Evolutionary conservation across 805 yeast genomes (phyloP), one percentile per base, ranked within the genome.

Genomic region (Pichia phayaonensis): DNA sequence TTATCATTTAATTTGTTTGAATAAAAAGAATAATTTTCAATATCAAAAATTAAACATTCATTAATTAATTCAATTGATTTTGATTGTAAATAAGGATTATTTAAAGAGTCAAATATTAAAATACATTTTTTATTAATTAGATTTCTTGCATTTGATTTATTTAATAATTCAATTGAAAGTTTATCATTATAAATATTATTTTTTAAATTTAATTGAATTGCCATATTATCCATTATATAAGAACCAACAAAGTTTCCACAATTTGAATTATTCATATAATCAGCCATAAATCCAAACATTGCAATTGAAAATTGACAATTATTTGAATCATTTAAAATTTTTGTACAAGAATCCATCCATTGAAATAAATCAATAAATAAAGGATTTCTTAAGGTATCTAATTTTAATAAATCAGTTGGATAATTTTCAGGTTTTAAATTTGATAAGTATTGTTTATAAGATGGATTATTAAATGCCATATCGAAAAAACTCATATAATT

Each of bases 401-500:
- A 42, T 20, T 45, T 49, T 38, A 24, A 16, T 18, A 50, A 47
- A 15, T 29, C 40, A 10, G 42, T 22, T 10, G 51, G 46, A 6
- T 40, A 44, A 4, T 16, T 24, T n/a, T 44, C 42, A 8, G 52
- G 48, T 13, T 57, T 46, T 45, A 57, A 58, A 47, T 42, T 40
- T 6, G 54, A 54, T 27, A 83, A 59, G 47, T 63, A 67, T 18
- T 65, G 66, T 0, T 69, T 59, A 56, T 72, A 80, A 44, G 70
- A 65, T 1, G 83, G 80, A 56, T 77, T 81, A 20, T 76, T 75
- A 44, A 84, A 72, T 1, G 84, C 70, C 18, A 80, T 73, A 55
- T 84, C 90, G 47, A 85, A 63, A 42, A 83, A 69, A 52, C 80
- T 81, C 52, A 75, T 77, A 2, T 77, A 76, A 53, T 70, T 75